These are phyloP conservation scores for Suhomyces atakaporum DNA, from an alignment of 1,139 yeast species.

Conservation along the genomic window DNA sequence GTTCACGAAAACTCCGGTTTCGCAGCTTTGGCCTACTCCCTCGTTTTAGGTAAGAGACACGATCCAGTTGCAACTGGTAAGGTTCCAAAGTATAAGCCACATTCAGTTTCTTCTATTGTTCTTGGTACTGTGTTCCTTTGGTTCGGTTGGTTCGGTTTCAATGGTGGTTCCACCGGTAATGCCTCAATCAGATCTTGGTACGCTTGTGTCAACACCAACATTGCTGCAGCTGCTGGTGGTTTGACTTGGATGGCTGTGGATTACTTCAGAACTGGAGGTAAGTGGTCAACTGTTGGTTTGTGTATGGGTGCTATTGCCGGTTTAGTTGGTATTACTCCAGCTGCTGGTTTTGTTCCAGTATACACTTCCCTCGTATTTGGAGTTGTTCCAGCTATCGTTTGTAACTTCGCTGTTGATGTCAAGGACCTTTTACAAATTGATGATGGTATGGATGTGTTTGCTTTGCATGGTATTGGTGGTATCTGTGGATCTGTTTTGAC, in stretches of 20 bases:
- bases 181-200: constrained; percentile 91
- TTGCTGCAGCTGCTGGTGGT: constrained; percentile 92
- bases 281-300: constrained; percentile 94
- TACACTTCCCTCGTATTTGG: constrained; percentile 88
- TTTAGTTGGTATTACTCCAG: constrained; percentile 94
- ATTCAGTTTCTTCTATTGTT: constrained; percentile 85
- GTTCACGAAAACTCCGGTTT: constrained; percentile 95
- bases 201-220: constrained; percentile 87
- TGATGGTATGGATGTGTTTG: constrained; percentile 94
- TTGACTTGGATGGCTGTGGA: constrained; percentile 92
- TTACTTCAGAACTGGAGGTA: constrained; percentile 82
- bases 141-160: constrained; percentile 99
- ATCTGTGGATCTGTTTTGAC: constrained; percentile 80
- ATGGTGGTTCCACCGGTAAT: constrained; percentile 96
- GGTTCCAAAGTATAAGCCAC: constrained; percentile 89
- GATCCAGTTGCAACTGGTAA: constrained; percentile 72
- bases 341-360: constrained; percentile 93
- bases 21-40: constrained; percentile 91
- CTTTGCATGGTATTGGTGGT: constrained; percentile 94
- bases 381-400: constrained; percentile 69
- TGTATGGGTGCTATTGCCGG: constrained; percentile 95
- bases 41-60: constrained; percentile 86
- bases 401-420: constrained; percentile 83
- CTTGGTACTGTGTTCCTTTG: constrained; percentile 91
- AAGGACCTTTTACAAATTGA: constrained; percentile 75